phyloP scores from a whole-genome alignment of 2,329 filamentous ascomycete genomes.

The Ascochyta clinopodiicola region DNA sequence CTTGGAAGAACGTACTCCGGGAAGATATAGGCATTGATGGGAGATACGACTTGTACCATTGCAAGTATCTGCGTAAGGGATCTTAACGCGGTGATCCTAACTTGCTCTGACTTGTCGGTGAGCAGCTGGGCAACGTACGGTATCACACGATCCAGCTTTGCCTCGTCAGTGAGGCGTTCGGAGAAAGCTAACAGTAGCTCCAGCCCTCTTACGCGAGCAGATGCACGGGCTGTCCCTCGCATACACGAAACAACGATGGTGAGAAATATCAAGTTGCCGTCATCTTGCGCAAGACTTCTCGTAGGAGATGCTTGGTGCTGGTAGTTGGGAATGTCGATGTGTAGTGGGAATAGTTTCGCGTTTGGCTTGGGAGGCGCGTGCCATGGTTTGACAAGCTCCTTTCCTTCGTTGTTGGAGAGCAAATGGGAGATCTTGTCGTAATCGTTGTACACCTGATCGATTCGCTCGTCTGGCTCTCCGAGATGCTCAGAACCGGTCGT shows the following conservation, averaged over 20 bases:
- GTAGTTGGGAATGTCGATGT: constrained; percentile 85
- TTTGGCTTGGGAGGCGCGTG: constrained; percentile 46
- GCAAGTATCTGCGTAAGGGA: constrained; percentile 84
- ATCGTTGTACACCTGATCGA: constrained; percentile 89
- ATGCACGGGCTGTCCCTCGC: constrained; percentile 84
- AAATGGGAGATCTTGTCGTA: constrained; percentile 99
- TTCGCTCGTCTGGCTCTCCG: constrained; percentile 89
- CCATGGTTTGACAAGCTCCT: constrained; percentile 45
- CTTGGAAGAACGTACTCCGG: constrained; percentile 69
- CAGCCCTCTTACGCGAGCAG: constrained; percentile 86
- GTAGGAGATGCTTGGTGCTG: constrained; percentile 71
- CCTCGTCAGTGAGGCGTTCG: constrained; percentile 90
- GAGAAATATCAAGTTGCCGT: constrained; percentile 91
- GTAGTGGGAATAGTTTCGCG: constrained; percentile 75
- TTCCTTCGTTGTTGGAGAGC: constrained; percentile 73
- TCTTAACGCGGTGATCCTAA: constrained; percentile 83
- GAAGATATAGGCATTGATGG: constrained; percentile 71
- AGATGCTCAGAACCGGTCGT: constrained; percentile 74
- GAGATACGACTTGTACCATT: constrained; percentile 85
- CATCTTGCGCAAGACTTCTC: constrained; percentile 72
- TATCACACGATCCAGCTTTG: constrained; percentile 89
- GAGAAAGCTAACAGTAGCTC: constrained; percentile 92
- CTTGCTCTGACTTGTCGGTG: constrained; percentile 80
- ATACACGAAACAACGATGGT: constrained; percentile 88
- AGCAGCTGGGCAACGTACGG: constrained; percentile 87